Evolutionary conservation across 1,284 basidiomycete species (phyloP).

Genomic region (Sanghuangporus baumii): DNA sequence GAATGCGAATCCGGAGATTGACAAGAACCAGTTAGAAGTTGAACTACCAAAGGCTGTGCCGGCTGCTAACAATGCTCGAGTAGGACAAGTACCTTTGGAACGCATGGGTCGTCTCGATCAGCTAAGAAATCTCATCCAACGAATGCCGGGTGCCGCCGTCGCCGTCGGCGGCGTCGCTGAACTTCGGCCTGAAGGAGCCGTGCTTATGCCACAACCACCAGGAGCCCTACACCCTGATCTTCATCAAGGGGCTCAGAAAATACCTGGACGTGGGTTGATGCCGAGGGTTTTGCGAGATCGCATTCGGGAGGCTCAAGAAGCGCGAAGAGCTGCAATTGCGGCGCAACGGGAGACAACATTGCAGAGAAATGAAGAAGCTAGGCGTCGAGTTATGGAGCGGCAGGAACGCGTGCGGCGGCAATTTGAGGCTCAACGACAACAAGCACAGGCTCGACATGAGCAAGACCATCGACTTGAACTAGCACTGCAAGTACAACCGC

Average conservation of each 20-base stretch:
- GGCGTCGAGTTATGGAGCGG: not conserved
- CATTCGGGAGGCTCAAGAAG: not conserved
- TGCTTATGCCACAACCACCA: no score
- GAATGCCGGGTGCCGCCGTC: not conserved
- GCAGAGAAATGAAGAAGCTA: not conserved
- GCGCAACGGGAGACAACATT: not conserved
- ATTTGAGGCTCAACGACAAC: not conserved
- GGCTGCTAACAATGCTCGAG: not conserved
- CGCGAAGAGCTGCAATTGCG: not conserved
- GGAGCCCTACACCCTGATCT: no score
- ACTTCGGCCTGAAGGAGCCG: no score
- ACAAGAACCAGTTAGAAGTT: conserved; percentile 48
- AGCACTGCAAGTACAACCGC: no score
- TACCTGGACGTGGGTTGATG: no score
- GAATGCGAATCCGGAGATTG: conserved; percentile 48
- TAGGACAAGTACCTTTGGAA: not conserved
- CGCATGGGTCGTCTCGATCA: not conserved
- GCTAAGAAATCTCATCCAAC: not conserved
- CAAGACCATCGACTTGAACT: not conserved
- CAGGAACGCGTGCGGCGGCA: not conserved
- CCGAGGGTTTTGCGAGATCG: not conserved
- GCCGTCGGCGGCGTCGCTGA: not conserved
- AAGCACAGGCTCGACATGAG: not conserved
- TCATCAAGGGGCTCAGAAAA: no score
- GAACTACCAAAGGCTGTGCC: conserved; percentile 37